Evolutionary conservation across 345 rosid species (phyloP).

Genomic region (Arabidopsis thaliana): DNA sequence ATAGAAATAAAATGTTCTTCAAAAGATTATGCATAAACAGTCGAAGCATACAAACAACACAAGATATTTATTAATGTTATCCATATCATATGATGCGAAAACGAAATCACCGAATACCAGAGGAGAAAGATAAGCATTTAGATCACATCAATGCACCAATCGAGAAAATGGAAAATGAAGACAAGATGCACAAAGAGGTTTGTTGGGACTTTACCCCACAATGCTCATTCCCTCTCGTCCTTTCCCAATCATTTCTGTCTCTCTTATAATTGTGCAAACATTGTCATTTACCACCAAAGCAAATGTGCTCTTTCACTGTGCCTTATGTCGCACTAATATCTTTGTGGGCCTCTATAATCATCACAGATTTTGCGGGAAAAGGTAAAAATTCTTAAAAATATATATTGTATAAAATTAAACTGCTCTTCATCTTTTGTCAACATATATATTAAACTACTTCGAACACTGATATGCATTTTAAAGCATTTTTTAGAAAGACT

Average conservation of each 20-base stretch:
- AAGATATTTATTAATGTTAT: conserved; percentile 9
- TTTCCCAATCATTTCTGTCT: conserved; percentile 11
- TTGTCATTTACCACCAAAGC: conserved; percentile 38
- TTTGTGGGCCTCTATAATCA: conserved; percentile 21
- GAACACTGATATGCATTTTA: not conserved
- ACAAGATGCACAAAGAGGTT: conserved; percentile 9
- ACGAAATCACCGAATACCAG: not conserved
- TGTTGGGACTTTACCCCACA: conserved; percentile 29
- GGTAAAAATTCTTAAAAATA: not conserved
- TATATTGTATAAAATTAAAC: not conserved
- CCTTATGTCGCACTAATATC: conserved; percentile 29
- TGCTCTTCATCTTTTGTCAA: not conserved
- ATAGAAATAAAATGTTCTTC: not conserved
- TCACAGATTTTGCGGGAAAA: not conserved
- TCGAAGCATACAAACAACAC: not conserved
- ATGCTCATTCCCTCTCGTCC: conserved; percentile 8
- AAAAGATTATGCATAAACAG: not conserved
- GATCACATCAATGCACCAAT: conserved; percentile 28
- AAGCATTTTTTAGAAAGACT: not conserved
- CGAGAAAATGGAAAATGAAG: conserved; percentile 24
- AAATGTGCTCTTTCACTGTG: conserved; percentile 36
- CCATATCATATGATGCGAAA: conserved; percentile 15
- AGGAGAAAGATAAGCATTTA: not conserved
- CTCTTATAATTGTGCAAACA: conserved; percentile 39
- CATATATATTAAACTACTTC: not conserved